Percentiles rank a stretch among this genome's conserved stretches.
Evolutionary conservation across 768 basidiomycete genomes (phyloP).

Genomic region (Strobilomyces dryophilus): DNA sequence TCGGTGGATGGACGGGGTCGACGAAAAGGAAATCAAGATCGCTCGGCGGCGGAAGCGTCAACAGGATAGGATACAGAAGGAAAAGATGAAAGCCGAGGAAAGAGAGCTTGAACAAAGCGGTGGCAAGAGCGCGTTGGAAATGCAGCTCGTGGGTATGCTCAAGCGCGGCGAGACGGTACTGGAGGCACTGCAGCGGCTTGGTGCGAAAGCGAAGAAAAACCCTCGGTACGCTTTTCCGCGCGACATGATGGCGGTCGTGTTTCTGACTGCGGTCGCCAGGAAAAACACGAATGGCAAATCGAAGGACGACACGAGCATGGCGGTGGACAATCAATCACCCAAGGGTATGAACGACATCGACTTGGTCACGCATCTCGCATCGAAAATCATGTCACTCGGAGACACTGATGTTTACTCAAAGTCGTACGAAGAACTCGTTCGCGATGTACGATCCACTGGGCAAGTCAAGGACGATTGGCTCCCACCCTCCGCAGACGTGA

Average conservation of each 20-base stretch:
- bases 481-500: conserved; percentile 70
- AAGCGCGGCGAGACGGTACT: conserved; percentile 90
- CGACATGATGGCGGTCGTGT: not conserved
- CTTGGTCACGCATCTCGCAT: conserved; percentile 78
- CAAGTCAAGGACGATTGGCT: conserved; percentile 65
- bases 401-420: conserved; percentile 84
- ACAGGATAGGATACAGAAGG: conserved; percentile 67
- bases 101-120: conserved; percentile 66
- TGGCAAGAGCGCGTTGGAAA: conserved; percentile 58
- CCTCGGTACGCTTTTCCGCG: conserved; percentile 19
- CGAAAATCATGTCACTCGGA: conserved; percentile 82
- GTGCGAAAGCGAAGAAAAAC: conserved; percentile 54
- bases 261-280: conserved; percentile 9
- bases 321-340: conserved; percentile 41
- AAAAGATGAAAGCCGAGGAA: conserved; percentile 70
- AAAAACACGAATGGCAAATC: conserved; percentile 32
- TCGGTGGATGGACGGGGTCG: conserved; percentile 90
- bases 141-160: conserved; percentile 66
- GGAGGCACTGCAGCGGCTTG: conserved; percentile 84
- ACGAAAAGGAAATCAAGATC: conserved; percentile 79
- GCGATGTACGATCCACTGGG: conserved; percentile 68
- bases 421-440: conserved; percentile 82
- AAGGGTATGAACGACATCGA: conserved; percentile 59
- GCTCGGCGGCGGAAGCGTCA: conserved; percentile 73
- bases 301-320: conserved; percentile 40